Percentiles rank a stretch among this genome's conserved stretches.
Evolutionary conservation across 1,284 basidiomycete species (phyloP).

Genomic region (Trametes sp.): DNA sequence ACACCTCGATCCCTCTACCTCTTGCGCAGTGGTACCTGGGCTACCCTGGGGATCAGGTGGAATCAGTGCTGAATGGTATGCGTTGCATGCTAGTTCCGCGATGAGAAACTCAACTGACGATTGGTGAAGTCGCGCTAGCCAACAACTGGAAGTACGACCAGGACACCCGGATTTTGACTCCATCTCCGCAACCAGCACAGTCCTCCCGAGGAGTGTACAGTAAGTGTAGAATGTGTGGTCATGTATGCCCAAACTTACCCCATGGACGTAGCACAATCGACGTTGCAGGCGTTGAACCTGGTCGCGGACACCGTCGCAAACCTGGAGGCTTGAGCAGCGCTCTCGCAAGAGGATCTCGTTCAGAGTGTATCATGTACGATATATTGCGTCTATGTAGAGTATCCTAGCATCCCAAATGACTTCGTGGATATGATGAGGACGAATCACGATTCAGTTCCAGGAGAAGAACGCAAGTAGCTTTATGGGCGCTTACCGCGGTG

Average conservation of each 20-base stretch:
- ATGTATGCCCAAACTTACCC: neutral
- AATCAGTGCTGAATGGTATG: slow-evolving; percentile 58
- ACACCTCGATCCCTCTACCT: slow-evolving; percentile 60
- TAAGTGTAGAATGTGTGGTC: neutral
- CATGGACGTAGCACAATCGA: slow-evolving; percentile 49
- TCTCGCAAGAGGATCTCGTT: too few relatives aligned
- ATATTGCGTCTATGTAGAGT: neutral
- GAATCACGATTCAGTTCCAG: too few relatives aligned
- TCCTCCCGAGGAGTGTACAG: neutral
- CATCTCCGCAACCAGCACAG: slow-evolving; percentile 33
- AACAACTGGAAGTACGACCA: slow-evolving; percentile 61
- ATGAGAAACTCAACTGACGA: neutral
- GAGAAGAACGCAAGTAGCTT: too few relatives aligned
- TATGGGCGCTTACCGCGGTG: too few relatives aligned
- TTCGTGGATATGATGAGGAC: too few relatives aligned
- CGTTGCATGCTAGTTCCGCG: neutral
- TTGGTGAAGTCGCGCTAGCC: slow-evolving; percentile 48
- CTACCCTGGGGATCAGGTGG: slow-evolving; percentile 52
- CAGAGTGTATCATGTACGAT: neutral
- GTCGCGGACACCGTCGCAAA: slow-evolving; percentile 52
- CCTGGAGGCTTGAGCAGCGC: slow-evolving; percentile 15
- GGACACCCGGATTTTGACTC: slow-evolving; percentile 53
- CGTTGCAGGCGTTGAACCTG: slow-evolving; percentile 57
- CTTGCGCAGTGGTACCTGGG: slow-evolving; percentile 66
- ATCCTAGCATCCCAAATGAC: neutral